Evolutionary conservation across 2,329 filamentous ascomycete genomes (phyloP), one percentile per base, ranked within the genome.

Genomic region (Calonectria montana): DNA sequence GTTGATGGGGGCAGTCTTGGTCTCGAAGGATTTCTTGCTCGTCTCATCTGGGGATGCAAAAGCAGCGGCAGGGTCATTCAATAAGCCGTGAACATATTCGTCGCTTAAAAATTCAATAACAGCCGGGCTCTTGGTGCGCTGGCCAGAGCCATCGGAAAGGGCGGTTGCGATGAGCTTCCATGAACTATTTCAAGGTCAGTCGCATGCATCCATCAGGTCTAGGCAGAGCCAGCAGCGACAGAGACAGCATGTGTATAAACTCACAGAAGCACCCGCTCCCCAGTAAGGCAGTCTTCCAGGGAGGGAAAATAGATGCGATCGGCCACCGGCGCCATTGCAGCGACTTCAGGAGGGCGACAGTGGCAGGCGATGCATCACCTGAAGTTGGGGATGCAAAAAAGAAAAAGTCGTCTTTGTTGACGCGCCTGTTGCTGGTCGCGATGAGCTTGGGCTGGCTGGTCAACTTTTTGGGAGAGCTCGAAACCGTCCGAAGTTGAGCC

Each of bases 1-100:
- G 81, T 97, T 93, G 73, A 98, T 97, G 6, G 95, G 94, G 25
- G 95, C 94, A 1, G 94, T 97, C 83, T 93, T 95, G 23, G 94
- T 94, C 72, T 97, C 94, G 80, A 97, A 97, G 21, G 90, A 89
- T 75, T 90, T 88, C 82, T 92, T 94, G 35, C 93, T 90, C 78
- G 91, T 87, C 64, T 90, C 81, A 75, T 89, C 92, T 87, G 74
- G 88, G 79, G 89, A 83, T 70, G 89, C 85, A 82, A 96, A 97
- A 48, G 92, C 91, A 74, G 88, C 88, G 79, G 92, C 88, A 29
- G 94, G 93, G 67, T 90, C 88, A 76, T 90, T 91, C 70, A 98
- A 88, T 70, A 96, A 87, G 67, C 89, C 86, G 76, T 92, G 85
- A 76, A 94, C 92, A 75, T 92, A 90, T 67, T 90, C 85, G 78